Evolutionary conservation across 345 rosid genomes (phyloP), one percentile per base, ranked within the genome.

Genomic region (Eucalyptus regnans): DNA sequence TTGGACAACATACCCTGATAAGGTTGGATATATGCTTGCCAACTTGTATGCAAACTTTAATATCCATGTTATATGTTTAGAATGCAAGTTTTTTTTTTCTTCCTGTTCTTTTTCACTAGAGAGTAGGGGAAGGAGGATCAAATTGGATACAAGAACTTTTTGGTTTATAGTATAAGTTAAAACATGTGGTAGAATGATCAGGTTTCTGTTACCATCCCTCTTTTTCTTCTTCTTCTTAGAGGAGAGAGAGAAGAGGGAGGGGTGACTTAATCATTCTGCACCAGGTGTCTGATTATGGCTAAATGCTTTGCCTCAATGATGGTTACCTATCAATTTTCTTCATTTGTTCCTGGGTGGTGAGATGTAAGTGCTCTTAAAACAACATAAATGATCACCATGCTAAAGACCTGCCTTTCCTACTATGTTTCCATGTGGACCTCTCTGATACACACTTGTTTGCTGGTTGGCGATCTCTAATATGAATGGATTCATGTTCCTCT

Each of bases 1-100:
- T 89, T 98, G 99, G 99, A 93, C 93, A 92, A 88, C 91, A 83
- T 94, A 92, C 92, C 96, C 96, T 5, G 99, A 95, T 71, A 98
- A 97, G 99, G 99, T 97, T 93, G 87, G 91, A 71, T 76, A 37
- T 20, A 37, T 37, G 48, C 83, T 76, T 76, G 83, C 83, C 48
- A 76, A 76, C 83, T 37, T 76, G 46, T 76, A 37, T 76, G 83
- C 83, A 76, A 76, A 76, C 27, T 37, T 76, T 76, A 37, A 18
- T 76, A 76, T 37, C 83, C 83, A 20, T 76, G 83, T 27, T 76
- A 37, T 76, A 76, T 37, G 48, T 37, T 37, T 41, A 37, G 48
- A 9, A 37, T 76, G 83, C 46, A 20, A 76, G 27, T 18, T 37
- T 9, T 31, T 64, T 62, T 62, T 12, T 9, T 6, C 23, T 9